Percentiles rank a stretch among this genome's conserved stretches.
Evolutionary conservation across 1,284 basidiomycete genomes (phyloP).

Genomic region (Vanrija sp.): DNA sequence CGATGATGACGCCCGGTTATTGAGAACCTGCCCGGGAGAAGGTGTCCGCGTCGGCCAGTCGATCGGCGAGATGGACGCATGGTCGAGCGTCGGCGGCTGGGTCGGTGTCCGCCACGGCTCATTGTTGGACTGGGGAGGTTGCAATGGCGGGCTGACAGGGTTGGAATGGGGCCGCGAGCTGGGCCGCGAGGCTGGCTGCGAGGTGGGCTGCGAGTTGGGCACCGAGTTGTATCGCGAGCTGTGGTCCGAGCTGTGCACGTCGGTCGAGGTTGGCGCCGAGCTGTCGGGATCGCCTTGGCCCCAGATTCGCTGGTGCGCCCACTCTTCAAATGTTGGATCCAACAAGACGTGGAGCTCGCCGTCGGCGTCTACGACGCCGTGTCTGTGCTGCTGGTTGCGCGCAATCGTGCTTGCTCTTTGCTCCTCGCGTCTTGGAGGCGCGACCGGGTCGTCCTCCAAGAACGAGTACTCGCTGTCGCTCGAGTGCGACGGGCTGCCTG

Average conservation of each 20-base stretch:
- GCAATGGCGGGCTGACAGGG: background rate
- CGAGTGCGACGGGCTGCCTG: slow-evolving; percentile 6
- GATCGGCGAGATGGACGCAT: background rate
- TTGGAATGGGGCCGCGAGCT: background rate
- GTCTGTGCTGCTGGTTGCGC: slow-evolving; percentile 1
- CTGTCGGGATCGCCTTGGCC: background rate
- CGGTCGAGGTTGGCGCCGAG: too few relatives aligned
- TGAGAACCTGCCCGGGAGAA: background rate
- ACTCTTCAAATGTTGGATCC: slow-evolving; percentile 11
- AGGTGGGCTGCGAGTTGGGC: too few relatives aligned
- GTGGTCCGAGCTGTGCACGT: too few relatives aligned
- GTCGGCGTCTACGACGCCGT: slow-evolving; percentile 9
- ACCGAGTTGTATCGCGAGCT: too few relatives aligned
- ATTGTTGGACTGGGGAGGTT: background rate
- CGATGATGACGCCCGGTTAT: background rate
- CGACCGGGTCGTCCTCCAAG: slow-evolving; percentile 2
- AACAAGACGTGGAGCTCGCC: slow-evolving; percentile 9
- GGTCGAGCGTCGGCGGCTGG: background rate
- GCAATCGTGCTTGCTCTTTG: too few relatives aligned
- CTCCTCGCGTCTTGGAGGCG: background rate
- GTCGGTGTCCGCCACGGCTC: slow-evolving; percentile 8
- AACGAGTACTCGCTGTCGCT: slow-evolving; percentile 19
- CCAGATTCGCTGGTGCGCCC: slow-evolving; percentile 11
- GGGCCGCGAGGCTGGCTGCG: slow-evolving; percentile 1
- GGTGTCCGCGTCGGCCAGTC: background rate